Evolutionary conservation across 768 basidiomycete species (phyloP), one percentile per base, ranked within the genome.

Genomic region (Lentinula aciculospora): DNA sequence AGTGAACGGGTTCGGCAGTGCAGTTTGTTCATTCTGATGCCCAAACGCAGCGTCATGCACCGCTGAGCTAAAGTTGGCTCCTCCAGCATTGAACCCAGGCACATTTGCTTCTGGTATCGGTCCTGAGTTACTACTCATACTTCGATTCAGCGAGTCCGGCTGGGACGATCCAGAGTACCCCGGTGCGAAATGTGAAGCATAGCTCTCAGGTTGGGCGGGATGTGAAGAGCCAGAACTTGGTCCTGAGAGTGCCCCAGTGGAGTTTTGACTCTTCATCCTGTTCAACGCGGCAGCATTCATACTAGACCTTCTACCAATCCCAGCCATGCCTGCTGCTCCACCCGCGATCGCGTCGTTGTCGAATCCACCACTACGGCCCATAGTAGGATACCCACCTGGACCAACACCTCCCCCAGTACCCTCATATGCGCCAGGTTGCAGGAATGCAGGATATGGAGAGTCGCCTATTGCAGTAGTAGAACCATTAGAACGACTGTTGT

Each of bases 391-490:
- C 12, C 56, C 56, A 29, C 56, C 56, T 8, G 45, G 40, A 34
- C 45, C 56, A n/a, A 48, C 56, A 27, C 56, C 72, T 60, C 32
- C 40, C 9, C 56, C 56, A 32, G 17, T 34, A 42, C 15, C 25
- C 5, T 57, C 29, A n/a, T 40, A 44, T 46, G 25, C 55, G 9
- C 46, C 56, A 17, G 29, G 45, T 32, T 46, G 45, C 15, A 57
- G 19, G 34, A 77, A 76, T 1, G 78, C 75, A 44, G 71, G 71
- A 60, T 77, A 80, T 23, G 78, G 79, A 3, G 68, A 64, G 15
- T 62, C 68, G 40, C 59, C 67, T 62, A 63, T 67, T 13, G 66
- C 59, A 21, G 40, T 46, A n/a, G 10, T 34, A 27, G 44, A 44
- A 17, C 37, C 56, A 29, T 28, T 66, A 58, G 66, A 70, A 60